Percentiles rank a stretch among this genome's conserved stretches.
These are phyloP conservation scores for Lentinus polychrous DNA, from an alignment of 1,284 basidiomycete species.

Conservation along the genomic window DNA sequence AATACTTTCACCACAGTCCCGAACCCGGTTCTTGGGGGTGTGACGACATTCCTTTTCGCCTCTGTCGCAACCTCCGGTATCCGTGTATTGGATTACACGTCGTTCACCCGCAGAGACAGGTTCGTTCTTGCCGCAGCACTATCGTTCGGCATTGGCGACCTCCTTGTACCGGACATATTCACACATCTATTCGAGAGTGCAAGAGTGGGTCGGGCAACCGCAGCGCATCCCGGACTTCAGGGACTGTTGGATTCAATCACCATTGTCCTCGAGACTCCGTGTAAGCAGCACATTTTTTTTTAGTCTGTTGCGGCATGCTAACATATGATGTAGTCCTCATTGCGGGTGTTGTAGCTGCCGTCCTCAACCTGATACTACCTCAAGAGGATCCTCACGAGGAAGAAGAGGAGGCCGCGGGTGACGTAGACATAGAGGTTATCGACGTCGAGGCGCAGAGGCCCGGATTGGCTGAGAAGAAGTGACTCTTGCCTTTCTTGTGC, in stretches of 20 bases:
- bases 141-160: constrained; percentile 67
- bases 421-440: constrained; percentile 17
- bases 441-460: constrained; percentile 23
- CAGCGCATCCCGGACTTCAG: constrained; percentile 51
- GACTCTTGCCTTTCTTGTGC: too few species aligned
- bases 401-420: constrained; percentile 18
- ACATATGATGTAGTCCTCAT: constrained; percentile 42
- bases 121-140: constrained; percentile 73
- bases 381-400: constrained; percentile 32
- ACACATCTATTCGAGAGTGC: constrained; percentile 66
- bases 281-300: constrained; percentile 36
- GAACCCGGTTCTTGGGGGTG: constrained; percentile 76
- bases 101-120: constrained; percentile 67
- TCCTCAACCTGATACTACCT: constrained; percentile 64
- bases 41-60: constrained; percentile 70
- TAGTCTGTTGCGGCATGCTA: background rate
- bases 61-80: constrained; percentile 48
- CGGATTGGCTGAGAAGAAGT: constrained; percentile 13
- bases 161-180: constrained; percentile 56
- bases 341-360: constrained; percentile 56
- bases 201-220: constrained; percentile 11
- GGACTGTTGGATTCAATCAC: constrained; percentile 76
- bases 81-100: constrained; percentile 61
- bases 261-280: constrained; percentile 73
- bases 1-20: constrained; percentile 40